Evolutionary conservation across 2,329 filamentous ascomycete species (phyloP), one percentile per base, ranked within the genome.

Genomic region (Exophiala phaeomuriformis): DNA sequence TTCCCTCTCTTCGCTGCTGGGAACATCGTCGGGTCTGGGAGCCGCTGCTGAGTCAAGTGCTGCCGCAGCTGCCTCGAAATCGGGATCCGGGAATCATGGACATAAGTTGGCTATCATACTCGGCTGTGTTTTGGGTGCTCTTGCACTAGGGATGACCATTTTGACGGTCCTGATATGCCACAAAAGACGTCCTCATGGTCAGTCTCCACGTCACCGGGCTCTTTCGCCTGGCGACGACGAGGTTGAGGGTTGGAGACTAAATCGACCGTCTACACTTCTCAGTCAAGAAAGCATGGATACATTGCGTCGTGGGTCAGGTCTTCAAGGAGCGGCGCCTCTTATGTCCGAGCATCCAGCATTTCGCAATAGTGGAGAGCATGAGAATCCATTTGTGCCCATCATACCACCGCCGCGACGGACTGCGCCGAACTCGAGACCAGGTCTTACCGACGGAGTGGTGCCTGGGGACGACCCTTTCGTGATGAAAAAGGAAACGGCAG

Each of bases 361-460:
- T 45, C 55, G 55, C 12, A 42, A 36, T 36, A 19, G 33, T 12
- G 45, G 49, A 33, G 50, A 41, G 19, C 49, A 57, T 36, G 53
- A 61, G 49, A 63, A 63, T 43, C 61, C 61, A 19, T 63, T 63
- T 46, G 57, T 57, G 6, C 61, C 61, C 3, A 49, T 58, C 1
- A 55, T 58, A 33, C 61, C 61, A 7, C 60, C 60, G 51, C 60
- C 61, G 5, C 55, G 61, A 48, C 52, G 60, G 31, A 53, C 59
- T 12, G 47, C 60, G 9, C 53, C 53, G 3, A 55, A 57, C 48
- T 57, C 59, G 12, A 48, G 56, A 31, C 47, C 56, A 19, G 56
- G 53, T 10, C 43, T 61, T 45, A 55, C 59, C 4, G 52, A 58
- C 45, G 57, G 52, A 36, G 51, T 35, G 39, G 39, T 56, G 4